Base-by-base conservation (phyloP, 768 basidiomycete genomes). In the Mycena metata region DNA sequence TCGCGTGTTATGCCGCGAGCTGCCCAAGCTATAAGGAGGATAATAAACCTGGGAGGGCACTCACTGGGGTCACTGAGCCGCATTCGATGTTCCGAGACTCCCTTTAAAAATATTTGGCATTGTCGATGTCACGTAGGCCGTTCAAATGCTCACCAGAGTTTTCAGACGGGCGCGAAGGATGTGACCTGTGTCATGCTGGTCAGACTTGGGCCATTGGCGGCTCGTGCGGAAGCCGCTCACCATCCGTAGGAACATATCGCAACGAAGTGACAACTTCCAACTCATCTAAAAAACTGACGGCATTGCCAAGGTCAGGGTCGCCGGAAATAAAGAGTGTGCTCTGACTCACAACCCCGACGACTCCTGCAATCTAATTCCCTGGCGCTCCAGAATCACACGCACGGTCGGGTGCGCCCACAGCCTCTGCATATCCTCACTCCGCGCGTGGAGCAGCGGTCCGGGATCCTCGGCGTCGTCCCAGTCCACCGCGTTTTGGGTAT, bases 61-160 rank as follows among this genome's bases (percentile, higher is more conserved):
- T 23, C 26, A 58, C 67, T 56, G 15, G 36, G 70, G 19, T 66
- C 55, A 23, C 36, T 33, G 1, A 41, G 55, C 64, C 84, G 86
- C 72, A 94, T 93, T 17, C 88, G 89, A 76, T 94, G 90, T 73
- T 94, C 92, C 8, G 91, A 89, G 21, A 93, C 91, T 0, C 93
- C 93, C n/a, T 85, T 79, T 2, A 52, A 0, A 26, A 9, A 11
- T 1, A 1, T 33, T 1, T 5, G n/a, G 16, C 23, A n/a, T 5
- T 19, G 57, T 7, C n/a, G 21, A 30, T n/a, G 8, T 15, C 7
- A 30, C 4, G 21, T 7, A 23, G n/a, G 11, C 42, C 0, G 23
- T 54, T 10, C 39, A 10, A 36, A 39, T 39, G 15, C 10, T 39
- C 39, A 72, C 78, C 36, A 90, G 77, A 11, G 90, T 91, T 76